Percentiles rank a stretch among this genome's conserved stretches.
Evolutionary conservation across 2,329 filamentous ascomycete genomes (phyloP).

Genomic region (Plectosphaerella cucumerina): DNA sequence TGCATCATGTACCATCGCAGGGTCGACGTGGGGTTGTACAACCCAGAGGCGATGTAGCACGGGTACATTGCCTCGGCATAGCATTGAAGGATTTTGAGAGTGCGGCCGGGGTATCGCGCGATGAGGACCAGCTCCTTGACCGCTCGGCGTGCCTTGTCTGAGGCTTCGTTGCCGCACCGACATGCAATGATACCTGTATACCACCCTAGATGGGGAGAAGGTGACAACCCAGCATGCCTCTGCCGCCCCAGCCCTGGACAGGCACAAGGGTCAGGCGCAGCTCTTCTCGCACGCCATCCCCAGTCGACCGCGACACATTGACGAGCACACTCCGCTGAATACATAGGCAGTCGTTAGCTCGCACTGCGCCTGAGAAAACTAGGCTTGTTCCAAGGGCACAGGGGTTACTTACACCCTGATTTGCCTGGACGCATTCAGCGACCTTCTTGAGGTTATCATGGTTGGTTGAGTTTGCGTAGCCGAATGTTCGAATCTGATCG

Average conservation of each 20-base stretch:
- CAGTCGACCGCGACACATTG: constrained; percentile 52
- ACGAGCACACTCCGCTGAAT: constrained; percentile 65
- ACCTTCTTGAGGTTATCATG: constrained; percentile 83
- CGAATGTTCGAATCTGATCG: constrained; percentile 82
- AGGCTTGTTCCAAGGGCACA: constrained; percentile 20
- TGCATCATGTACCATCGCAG: too few relatives aligned
- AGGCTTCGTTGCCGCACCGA: too few relatives aligned
- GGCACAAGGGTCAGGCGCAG: constrained; percentile 72
- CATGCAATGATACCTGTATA: too few relatives aligned
- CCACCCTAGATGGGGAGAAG: constrained; percentile 66
- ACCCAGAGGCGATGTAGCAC: too few relatives aligned
- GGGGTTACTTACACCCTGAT: constrained; percentile 73
- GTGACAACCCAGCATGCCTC: constrained; percentile 87
- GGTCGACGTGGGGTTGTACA: too few relatives aligned
- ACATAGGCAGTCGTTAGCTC: not conserved
- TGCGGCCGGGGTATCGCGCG: too few relatives aligned
- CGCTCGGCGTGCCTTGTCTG: too few relatives aligned
- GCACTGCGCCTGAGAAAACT: not conserved
- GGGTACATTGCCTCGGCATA: too few relatives aligned
- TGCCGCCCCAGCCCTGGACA: constrained; percentile 79
- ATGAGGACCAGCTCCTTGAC: too few relatives aligned
- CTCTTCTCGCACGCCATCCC: constrained; percentile 43
- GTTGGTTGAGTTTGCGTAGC: constrained; percentile 76
- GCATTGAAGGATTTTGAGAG: too few relatives aligned
- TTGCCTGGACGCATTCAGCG: constrained; percentile 83